phyloP scores from a whole-genome alignment of 805 yeast species.

The Peterozyma toletana region DNA sequence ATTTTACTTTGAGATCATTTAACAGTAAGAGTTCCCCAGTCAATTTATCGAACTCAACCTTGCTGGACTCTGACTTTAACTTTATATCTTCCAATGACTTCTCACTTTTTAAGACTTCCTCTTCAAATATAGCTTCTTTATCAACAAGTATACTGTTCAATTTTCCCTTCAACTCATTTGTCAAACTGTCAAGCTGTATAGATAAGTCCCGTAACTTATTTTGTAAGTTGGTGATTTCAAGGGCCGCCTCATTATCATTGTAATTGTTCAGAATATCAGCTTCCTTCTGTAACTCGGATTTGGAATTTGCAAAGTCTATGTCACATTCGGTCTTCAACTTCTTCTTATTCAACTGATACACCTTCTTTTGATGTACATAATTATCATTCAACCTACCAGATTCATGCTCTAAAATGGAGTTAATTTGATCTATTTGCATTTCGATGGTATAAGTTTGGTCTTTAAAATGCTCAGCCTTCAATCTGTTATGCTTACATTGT shows the following conservation, averaged over 20 bases:
- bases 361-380: conserved; percentile 3
- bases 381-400: neutral
- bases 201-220: neutral
- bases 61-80: neutral
- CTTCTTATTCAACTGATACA: conserved; percentile 10
- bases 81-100: neutral
- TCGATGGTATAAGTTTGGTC: conserved; percentile 15
- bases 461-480: conserved; percentile 19
- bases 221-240: neutral
- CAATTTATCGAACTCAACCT: neutral
- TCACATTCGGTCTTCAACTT: conserved; percentile 14
- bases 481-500: conserved; percentile 13
- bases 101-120: neutral
- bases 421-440: conserved; percentile 8
- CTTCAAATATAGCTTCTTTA: neutral
- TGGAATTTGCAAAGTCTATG: conserved; percentile 7
- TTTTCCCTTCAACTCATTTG: neutral
- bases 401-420: no score
- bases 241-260: conserved; percentile 1
- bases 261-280: conserved; percentile 5
- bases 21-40: neutral
- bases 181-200: neutral
- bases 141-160: neutral
- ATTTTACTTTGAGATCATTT: no score
- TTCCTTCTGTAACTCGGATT: conserved; percentile 1